These are phyloP conservation scores for Biscutella laevigata DNA, from an alignment of 441 rosid genomes.

Conservation along the genomic window DNA sequence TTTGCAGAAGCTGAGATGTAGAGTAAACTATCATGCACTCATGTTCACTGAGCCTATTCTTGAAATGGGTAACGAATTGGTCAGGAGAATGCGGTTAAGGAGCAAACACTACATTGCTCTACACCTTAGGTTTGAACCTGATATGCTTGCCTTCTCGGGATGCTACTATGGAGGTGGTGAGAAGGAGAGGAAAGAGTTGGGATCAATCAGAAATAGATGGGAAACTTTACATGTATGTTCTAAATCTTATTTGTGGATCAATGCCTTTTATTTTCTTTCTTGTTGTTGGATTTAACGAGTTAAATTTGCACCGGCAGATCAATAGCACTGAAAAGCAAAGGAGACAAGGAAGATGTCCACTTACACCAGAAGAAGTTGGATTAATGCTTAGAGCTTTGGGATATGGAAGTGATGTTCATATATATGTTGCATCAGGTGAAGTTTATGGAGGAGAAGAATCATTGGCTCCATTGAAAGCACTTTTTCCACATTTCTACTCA, in stretches of 20 bases:
- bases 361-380: constrained; percentile 96
- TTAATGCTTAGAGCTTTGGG: constrained; percentile 95
- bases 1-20: constrained; percentile 83
- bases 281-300: neutral
- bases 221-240: constrained; percentile 77
- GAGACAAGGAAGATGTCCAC: constrained; percentile 95
- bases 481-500: constrained; percentile 79
- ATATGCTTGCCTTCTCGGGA: constrained; percentile 95
- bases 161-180: constrained; percentile 91
- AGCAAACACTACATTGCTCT: constrained; percentile 75
- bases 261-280: neutral
- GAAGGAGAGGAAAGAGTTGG: constrained; percentile 63
- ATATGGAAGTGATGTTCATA: constrained; percentile 77
- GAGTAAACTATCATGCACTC: constrained; percentile 85
- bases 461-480: constrained; percentile 71
- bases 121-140: constrained; percentile 96
- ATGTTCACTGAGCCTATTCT: constrained; percentile 72
- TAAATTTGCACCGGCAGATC: constrained; percentile 32
- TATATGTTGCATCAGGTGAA: constrained; percentile 98
- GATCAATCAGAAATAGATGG: constrained; percentile 88
- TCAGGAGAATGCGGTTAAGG: constrained; percentile 63
- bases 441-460: constrained; percentile 86
- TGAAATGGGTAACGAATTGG: constrained; percentile 65
- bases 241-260: constrained; percentile 5
- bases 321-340: constrained; percentile 77